phyloP scores from a whole-genome alignment of 176 grass and related monocot species.

The Aegilops speltoides region DNA sequence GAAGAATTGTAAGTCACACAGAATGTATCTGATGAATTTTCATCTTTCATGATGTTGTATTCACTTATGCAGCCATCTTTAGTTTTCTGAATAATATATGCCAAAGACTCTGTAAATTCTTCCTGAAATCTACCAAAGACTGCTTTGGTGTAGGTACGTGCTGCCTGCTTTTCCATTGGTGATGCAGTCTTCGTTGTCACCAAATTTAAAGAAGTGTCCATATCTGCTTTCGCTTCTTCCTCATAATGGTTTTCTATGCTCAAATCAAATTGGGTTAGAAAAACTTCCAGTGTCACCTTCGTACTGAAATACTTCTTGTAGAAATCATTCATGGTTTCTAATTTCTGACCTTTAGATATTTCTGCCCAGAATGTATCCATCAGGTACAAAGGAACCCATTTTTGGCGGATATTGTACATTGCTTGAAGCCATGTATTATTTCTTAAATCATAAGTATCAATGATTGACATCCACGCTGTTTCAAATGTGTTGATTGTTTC shows the following conservation, averaged over 20 bases:
- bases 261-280: slow-evolving; percentile 72
- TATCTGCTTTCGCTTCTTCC: slow-evolving; percentile 70
- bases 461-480: slow-evolving; percentile 63
- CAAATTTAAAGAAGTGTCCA: slow-evolving; percentile 44
- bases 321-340: slow-evolving; percentile 83
- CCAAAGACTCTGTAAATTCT: slow-evolving; percentile 87
- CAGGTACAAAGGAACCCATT: slow-evolving; percentile 78
- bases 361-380: slow-evolving; percentile 86
- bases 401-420: slow-evolving; percentile 81
- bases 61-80: slow-evolving; percentile 59
- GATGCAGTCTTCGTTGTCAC: slow-evolving; percentile 72
- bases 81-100: slow-evolving; percentile 73
- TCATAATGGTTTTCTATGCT: slow-evolving; percentile 54
- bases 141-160: slow-evolving; percentile 70
- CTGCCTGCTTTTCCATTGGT: slow-evolving; percentile 92
- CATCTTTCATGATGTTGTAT: slow-evolving; percentile 75
- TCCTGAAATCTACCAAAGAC: slow-evolving; percentile 89
- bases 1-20: slow-evolving; percentile 70
- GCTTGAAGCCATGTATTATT: slow-evolving; percentile 89
- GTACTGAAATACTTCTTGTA: slow-evolving; percentile 86
- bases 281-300: slow-evolving; percentile 73
- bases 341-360: slow-evolving; percentile 56
- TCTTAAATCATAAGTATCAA: slow-evolving; percentile 80
- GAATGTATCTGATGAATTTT: slow-evolving; percentile 73
- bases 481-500: slow-evolving; percentile 72